A percentile compares a stretch with the other conserved stretches of the same genome.
Evolutionary conservation across 73 alveolate species (phyloP).

Genomic region (Paramecium primaurelia): DNA sequence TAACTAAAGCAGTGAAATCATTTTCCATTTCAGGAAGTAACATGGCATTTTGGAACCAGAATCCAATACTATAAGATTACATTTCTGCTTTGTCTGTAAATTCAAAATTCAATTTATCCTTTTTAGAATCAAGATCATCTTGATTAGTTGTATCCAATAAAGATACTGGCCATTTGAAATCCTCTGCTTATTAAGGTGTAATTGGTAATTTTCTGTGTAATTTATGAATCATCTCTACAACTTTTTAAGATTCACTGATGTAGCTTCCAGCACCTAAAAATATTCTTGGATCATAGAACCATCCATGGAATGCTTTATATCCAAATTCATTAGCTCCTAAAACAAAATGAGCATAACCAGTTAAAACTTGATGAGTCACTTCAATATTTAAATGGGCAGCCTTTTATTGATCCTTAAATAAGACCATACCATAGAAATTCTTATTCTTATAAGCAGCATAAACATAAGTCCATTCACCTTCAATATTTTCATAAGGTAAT

Average conservation of each 20-base stretch:
- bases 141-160: not conserved
- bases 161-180: constrained; percentile 43
- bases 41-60: constrained; percentile 14
- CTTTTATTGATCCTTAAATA: constrained; percentile 2
- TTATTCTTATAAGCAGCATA: not conserved
- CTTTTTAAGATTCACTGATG: not conserved
- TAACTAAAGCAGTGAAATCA: not conserved
- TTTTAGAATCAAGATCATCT: not conserved
- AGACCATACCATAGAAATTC: not conserved
- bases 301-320: constrained; percentile 15
- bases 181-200: not conserved
- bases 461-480: constrained; percentile 28
- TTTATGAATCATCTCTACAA: not conserved
- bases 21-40: constrained; percentile 32
- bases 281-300: constrained; percentile 34
- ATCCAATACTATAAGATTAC: not conserved
- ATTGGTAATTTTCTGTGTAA: constrained; percentile 8
- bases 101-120: not conserved
- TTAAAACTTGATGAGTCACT: not conserved
- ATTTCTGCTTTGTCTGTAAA: not conserved
- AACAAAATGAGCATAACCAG: constrained; percentile 10
- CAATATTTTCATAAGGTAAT: not conserved
- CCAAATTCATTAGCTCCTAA: constrained; percentile 31
- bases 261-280: constrained; percentile 2
- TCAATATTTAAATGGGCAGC: not conserved